Percentiles rank a stretch among this genome's conserved stretches.
Conservation (phyloP, 768 basidiomycete species). For the Trametes cingulata region DNA sequence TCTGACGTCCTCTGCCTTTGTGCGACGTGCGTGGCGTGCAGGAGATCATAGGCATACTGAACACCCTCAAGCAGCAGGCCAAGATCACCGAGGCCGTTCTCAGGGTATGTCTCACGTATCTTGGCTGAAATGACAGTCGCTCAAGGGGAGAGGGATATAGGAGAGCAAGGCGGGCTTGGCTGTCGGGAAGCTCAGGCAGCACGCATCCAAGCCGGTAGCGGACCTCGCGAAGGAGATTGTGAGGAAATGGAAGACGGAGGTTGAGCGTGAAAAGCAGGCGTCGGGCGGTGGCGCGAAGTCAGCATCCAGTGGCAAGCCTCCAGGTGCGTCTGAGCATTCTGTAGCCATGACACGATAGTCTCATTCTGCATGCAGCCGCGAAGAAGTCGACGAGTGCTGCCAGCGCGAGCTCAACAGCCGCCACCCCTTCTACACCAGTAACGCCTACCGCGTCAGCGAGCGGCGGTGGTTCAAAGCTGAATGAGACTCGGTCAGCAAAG, state of each 20-base stretch:
- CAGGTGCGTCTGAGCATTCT: conserved; percentile 37
- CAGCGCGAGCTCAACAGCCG: conserved; percentile 14
- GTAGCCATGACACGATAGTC: not conserved
- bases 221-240: conserved; percentile 90
- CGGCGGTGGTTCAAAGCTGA: conserved; percentile 28
- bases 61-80: conserved; percentile 62
- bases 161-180: conserved; percentile 93
- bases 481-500: conserved; percentile 58
- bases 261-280: conserved; percentile 61
- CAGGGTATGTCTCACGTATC: conserved; percentile 56
- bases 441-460: conserved; percentile 27
- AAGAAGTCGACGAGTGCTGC: conserved; percentile 25
- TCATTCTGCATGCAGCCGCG: not conserved
- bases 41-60: conserved; percentile 66
- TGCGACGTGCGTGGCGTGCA: conserved; percentile 29
- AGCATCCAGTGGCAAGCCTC: conserved; percentile 29
- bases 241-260: conserved; percentile 87
- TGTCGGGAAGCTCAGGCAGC: conserved; percentile 83
- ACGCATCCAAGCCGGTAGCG: conserved; percentile 69
- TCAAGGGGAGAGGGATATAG: conserved; percentile 39
- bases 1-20: conserved; percentile 28
- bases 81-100: conserved; percentile 71
- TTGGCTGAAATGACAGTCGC: not conserved
- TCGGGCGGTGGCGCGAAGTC: conserved; percentile 37
- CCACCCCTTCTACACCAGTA: conserved; percentile 27